These are phyloP conservation scores for Rhizopus arrhizus DNA, from an alignment of 371 early-diverging fungal species.

Conservation along the genomic window DNA sequence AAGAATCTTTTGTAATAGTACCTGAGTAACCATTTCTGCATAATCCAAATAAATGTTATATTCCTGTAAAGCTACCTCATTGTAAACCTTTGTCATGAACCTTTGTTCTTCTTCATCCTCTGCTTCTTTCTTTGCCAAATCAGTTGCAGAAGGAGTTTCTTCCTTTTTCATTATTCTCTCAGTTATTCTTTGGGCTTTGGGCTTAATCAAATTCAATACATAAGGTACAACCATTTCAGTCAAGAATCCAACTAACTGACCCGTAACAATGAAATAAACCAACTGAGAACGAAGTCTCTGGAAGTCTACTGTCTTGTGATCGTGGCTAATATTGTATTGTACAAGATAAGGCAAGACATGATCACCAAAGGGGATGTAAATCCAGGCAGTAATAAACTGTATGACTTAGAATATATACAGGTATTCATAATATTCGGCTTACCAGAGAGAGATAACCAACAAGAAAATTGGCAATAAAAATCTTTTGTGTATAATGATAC, in stretches of 20 bases:
- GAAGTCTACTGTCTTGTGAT: constrained; percentile 57
- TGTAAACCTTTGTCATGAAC: constrained; percentile 53
- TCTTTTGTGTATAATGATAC: constrained; percentile 74
- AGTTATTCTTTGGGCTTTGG: constrained; percentile 44
- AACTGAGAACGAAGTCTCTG: constrained; percentile 68
- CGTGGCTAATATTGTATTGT: constrained; percentile 44
- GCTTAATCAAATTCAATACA: constrained; percentile 46
- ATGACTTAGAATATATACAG: not conserved
- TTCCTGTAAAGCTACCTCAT: constrained; percentile 63
- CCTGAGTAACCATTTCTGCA: constrained; percentile 89
- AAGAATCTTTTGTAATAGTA: constrained; percentile 20
- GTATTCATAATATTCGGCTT: constrained; percentile 8
- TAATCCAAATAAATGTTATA: constrained; percentile 89
- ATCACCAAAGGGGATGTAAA: constrained; percentile 81
- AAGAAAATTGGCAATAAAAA: constrained; percentile 83
- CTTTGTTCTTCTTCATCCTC: constrained; percentile 36
- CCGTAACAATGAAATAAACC: constrained; percentile 81
- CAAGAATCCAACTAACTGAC: constrained; percentile 76
- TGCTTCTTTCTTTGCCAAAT: not conserved
- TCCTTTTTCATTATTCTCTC: constrained; percentile 28
- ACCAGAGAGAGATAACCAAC: constrained; percentile 78
- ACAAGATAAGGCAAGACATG: constrained; percentile 46
- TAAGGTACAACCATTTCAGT: constrained; percentile 79
- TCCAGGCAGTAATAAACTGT: constrained; percentile 79
- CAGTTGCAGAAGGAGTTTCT: not conserved